These are phyloP conservation scores for Casuarina equisetifolia DNA, from an alignment of 306 rosid species.

Conservation along the genomic window DNA sequence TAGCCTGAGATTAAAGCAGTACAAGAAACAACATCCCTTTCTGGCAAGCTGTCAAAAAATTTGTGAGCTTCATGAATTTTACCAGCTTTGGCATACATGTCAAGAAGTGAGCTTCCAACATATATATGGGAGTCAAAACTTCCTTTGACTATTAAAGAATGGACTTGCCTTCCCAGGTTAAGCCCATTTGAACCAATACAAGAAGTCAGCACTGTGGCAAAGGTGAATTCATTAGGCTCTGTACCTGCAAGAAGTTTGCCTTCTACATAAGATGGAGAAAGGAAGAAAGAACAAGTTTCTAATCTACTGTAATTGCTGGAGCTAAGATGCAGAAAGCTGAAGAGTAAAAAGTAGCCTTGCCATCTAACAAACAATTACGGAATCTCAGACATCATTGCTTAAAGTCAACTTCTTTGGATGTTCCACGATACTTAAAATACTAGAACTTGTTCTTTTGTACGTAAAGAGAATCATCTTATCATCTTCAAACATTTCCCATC, in stretches of 20 bases:
- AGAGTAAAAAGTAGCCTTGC: not conserved
- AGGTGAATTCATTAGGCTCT: constrained; percentile 81
- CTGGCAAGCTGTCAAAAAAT: constrained; percentile 71
- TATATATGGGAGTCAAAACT: constrained; percentile 58
- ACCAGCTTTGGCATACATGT: constrained; percentile 88
- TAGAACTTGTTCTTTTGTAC: not conserved
- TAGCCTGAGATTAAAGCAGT: constrained; percentile 87
- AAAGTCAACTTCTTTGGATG: not conserved
- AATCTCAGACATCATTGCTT: not conserved
- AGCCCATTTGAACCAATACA: constrained; percentile 56
- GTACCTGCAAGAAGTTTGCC: constrained; percentile 50
- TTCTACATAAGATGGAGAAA: not conserved
- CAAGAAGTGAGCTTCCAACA: constrained; percentile 91
- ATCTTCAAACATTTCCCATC: not conserved
- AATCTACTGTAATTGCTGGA: not conserved
- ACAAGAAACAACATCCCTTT: constrained; percentile 80
- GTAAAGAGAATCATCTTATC: not conserved
- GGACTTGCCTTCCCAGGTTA: constrained; percentile 70
- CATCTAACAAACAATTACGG: not conserved
- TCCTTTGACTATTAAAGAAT: constrained; percentile 58
- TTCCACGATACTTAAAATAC: not conserved
- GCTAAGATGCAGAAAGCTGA: not conserved
- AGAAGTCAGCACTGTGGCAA: constrained; percentile 76
- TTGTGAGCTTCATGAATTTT: constrained; percentile 65
- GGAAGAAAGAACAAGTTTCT: not conserved